A percentile compares a stretch with the other conserved stretches of the same genome.
phyloP scores from a whole-genome alignment of 2,329 filamentous ascomycete genomes.

The Neopestalotiopsis sp. region DNA sequence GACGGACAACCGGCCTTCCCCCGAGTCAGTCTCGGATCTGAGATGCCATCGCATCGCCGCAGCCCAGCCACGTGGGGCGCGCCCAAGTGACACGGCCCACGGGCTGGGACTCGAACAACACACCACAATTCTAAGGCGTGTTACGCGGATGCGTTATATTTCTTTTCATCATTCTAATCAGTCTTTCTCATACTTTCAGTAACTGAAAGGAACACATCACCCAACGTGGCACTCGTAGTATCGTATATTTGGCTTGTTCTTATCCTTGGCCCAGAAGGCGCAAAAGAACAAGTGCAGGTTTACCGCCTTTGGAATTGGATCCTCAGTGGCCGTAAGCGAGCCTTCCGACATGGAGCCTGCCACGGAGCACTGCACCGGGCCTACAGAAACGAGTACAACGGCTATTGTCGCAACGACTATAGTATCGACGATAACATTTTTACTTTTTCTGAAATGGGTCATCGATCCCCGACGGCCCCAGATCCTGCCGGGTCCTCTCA shows the following conservation, averaged over 20 bases:
- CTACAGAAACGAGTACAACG: constrained; percentile 31
- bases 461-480: constrained; percentile 46
- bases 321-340: not conserved
- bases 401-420: constrained; percentile 45
- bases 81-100: constrained; percentile 5
- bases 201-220: too few species aligned
- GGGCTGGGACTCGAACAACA: not conserved
- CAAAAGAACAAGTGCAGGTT: too few species aligned
- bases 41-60: not conserved
- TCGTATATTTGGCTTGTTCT: too few species aligned
- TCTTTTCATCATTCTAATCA: not conserved
- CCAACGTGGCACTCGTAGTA: too few species aligned
- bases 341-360: constrained; percentile 25
- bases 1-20: not conserved
- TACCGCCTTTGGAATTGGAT: too few species aligned
- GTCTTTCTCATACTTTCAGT: too few species aligned
- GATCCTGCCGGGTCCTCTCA: constrained; percentile 51
- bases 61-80: constrained; percentile 9
- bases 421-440: constrained; percentile 45
- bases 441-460: constrained; percentile 38
- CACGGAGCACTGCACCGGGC: constrained; percentile 29
- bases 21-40: not conserved
- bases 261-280: too few species aligned
- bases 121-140: not conserved
- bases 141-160: not conserved